Conservation (phyloP, 495 filamentous ascomycete genomes). For the Daldinia vernicosa region DNA sequence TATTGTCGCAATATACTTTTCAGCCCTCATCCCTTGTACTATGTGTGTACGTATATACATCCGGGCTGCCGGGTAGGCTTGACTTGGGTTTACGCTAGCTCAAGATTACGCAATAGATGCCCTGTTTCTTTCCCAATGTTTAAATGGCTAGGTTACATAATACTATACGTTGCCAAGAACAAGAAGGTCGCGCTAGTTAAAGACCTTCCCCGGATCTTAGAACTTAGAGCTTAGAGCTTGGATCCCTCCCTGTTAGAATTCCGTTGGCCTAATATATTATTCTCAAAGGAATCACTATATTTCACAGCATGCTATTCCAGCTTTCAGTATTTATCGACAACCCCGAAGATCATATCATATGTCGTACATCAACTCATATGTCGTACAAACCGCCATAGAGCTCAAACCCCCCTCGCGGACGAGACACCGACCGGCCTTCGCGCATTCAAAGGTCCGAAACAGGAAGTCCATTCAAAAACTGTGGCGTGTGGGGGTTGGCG, state of each 20-base stretch:
- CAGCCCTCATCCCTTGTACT: constrained; percentile 2
- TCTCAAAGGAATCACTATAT: background rate
- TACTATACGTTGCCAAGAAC: constrained; percentile 6
- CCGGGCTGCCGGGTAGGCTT: too few relatives aligned
- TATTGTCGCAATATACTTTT: background rate
- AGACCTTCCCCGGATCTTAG: constrained; percentile 14
- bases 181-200: constrained; percentile 1
- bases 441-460: constrained; percentile 4
- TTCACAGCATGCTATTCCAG: background rate
- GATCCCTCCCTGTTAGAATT: background rate
- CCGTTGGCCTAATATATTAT: background rate
- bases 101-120: constrained; percentile 22
- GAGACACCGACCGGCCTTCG: constrained; percentile 2
- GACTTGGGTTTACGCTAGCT: background rate
- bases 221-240: background rate
- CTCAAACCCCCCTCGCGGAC: background rate
- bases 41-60: background rate
- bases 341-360: background rate
- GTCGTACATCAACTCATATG: background rate
- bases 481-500: constrained; percentile 1
- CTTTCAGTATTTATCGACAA: background rate
- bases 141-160: background rate
- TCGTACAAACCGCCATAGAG: background rate
- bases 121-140: constrained; percentile 8
- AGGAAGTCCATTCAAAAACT: background rate